phyloP scores from a whole-genome alignment of 345 rosid genomes.

The Gynandropsis gynandra region DNA sequence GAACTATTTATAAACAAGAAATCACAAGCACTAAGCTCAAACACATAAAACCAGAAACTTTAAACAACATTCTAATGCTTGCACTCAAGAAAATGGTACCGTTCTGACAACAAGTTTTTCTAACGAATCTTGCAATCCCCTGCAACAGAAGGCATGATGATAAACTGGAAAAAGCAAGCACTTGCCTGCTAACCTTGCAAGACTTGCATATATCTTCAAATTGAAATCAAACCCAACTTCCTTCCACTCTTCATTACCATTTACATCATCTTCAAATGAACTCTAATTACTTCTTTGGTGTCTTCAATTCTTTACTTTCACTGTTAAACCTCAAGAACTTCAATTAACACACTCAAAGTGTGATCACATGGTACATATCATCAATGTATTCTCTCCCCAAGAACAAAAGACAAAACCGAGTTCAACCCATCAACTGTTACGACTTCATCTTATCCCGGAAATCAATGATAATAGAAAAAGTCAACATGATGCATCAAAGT shows the following conservation, averaged over 20 bases:
- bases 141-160: constrained; percentile 47
- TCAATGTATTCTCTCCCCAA: constrained; percentile 13
- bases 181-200: constrained; percentile 96
- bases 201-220: constrained; percentile 98
- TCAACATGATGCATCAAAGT: too few species aligned
- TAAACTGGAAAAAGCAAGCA: constrained; percentile 79
- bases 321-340: constrained; percentile 90
- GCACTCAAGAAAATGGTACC: neutral
- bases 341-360: constrained; percentile 58
- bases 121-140: constrained; percentile 21
- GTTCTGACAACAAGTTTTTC: constrained; percentile 5
- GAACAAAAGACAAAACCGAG: neutral
- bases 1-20: neutral
- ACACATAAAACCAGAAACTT: neutral
- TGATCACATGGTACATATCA: constrained; percentile 38
- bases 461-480: too few species aligned
- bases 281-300: constrained; percentile 91
- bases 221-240: constrained; percentile 90
- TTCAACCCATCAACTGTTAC: too few species aligned
- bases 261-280: constrained; percentile 87
- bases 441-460: too few species aligned
- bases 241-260: constrained; percentile 94
- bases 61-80: neutral
- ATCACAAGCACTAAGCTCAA: neutral
- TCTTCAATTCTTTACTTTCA: constrained; percentile 92